A percentile compares a stretch with the other conserved stretches of the same genome.
Evolutionary conservation across 2,329 filamentous ascomycete genomes (phyloP).

Genomic region (Volutella citrinella): DNA sequence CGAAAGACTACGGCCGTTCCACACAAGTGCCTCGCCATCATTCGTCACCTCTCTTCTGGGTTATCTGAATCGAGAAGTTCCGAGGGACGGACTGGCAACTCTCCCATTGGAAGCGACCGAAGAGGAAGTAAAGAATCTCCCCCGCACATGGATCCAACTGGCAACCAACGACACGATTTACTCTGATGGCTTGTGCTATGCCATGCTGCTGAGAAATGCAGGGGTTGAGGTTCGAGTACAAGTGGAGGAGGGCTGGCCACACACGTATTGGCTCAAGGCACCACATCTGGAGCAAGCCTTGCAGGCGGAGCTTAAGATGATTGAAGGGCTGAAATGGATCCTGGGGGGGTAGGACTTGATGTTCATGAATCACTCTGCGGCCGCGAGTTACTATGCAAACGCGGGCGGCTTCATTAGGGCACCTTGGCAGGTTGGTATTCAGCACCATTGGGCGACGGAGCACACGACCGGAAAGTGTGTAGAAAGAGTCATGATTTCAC

Average conservation of each 20-base stretch:
- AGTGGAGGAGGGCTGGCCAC: slow-evolving; percentile 45
- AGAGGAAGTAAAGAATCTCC: slow-evolving; percentile 30
- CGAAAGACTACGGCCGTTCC: slow-evolving; percentile 28
- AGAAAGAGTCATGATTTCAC: too few relatives aligned
- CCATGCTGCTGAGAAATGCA: slow-evolving; percentile 36
- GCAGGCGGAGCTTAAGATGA: slow-evolving; percentile 39
- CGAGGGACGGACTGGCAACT: slow-evolving; percentile 37
- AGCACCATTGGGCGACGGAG: too few relatives aligned
- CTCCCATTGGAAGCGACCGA: slow-evolving; percentile 40
- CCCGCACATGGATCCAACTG: slow-evolving; percentile 47
- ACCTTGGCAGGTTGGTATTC: too few relatives aligned
- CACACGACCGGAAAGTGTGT: too few relatives aligned
- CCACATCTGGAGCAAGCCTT: slow-evolving; percentile 39
- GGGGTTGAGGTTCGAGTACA: slow-evolving; percentile 40
- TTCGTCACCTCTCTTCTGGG: slow-evolving; percentile 37
- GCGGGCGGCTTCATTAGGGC: too few relatives aligned
- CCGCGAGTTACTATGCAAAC: too few relatives aligned
- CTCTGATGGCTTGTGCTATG: slow-evolving; percentile 50
- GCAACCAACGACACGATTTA: slow-evolving; percentile 50
- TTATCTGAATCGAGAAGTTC: slow-evolving; percentile 30
- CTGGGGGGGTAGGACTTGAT: slow-evolving; percentile 12
- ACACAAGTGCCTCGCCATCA: slow-evolving; percentile 37
- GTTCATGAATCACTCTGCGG: too few relatives aligned
- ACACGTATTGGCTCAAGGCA: slow-evolving; percentile 51
- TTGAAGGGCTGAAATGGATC: slow-evolving; percentile 41